Base-by-base conservation (phyloP, 352 stramenopile genomes). In the Phytophthora sojae region DNA sequence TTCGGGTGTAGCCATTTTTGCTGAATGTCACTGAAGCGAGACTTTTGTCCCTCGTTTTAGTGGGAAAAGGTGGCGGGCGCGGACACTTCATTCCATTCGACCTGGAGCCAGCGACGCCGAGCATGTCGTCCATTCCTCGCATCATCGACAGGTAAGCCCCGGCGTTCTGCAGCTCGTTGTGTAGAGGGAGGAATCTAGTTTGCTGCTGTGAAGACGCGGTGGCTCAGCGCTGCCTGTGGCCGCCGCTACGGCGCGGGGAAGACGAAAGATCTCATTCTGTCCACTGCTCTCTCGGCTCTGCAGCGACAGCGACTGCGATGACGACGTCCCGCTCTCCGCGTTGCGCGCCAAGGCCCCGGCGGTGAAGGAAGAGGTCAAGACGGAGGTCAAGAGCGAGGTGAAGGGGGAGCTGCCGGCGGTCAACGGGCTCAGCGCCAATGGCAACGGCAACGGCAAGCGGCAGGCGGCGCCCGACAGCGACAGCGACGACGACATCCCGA, bases 291-390 rank as follows among this genome's bases (percentile, higher is more conserved):
- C 11, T 50, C 26, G 61, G 17, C 30, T 23, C 26, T 23, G 23
- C 49, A 90, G 83, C 64, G 84, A 89, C 57, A 92, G 83, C 55
- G 85, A 93, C 64, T 94, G 87, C 64, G 89, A 95, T 64, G 87
- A 94, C 68, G 85, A 96, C 64, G 61, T 95, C 2, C 89, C 89
- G 58, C 76, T 96, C 44, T 88, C 87, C n/a, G 79, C 88, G 52
- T 62, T 96, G 49, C 81, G 85, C 4, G 30, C 59, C 12, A 77
- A 77, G 19, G 26, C 56, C 21, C 23, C 64, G 21, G 69, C 69
- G 26, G 53, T 75, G 32, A 82, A 81, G 53, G 12, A 67, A 26
- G 51, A 69, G 50, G 57, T 68, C 4, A 73, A 83, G 21, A 50
- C 17, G 1, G 65, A 78, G 57, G 57, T 68, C 4, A 73, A 83